Percentiles rank a stretch among this genome's conserved stretches.
Evolutionary conservation across 345 rosid species (phyloP).

Genomic region (Geranium brycei): DNA sequence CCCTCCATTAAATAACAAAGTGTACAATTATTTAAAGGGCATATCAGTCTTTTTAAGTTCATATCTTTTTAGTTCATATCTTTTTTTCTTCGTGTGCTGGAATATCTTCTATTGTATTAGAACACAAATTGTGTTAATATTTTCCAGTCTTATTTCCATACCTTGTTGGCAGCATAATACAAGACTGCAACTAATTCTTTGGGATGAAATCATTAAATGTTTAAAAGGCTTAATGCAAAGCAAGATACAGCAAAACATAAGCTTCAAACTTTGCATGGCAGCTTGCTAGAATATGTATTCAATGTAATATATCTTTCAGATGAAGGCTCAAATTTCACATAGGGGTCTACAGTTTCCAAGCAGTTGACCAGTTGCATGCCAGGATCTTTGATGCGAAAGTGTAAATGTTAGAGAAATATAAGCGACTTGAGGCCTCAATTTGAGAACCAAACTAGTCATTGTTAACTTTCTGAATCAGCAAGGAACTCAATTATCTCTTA

Average conservation of each 20-base stretch:
- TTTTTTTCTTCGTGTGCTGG: too few relatives aligned
- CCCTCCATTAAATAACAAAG: neutral
- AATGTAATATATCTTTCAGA: neutral
- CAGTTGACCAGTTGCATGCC: conserved; percentile 61
- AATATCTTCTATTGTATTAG: too few relatives aligned
- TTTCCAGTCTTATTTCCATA: conserved; percentile 12
- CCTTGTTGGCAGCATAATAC: neutral
- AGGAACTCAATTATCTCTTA: neutral
- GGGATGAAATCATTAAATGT: neutral
- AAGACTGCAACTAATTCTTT: neutral
- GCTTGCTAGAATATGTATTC: neutral
- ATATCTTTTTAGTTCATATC: too few relatives aligned
- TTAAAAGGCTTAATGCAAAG: neutral
- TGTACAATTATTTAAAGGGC: too few relatives aligned
- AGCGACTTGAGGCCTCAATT: neutral
- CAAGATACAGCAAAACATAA: neutral
- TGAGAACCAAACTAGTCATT: neutral
- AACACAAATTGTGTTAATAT: conserved; percentile 4
- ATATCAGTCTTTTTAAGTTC: too few relatives aligned
- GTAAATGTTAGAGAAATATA: neutral
- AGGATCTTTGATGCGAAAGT: neutral
- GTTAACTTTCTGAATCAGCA: neutral
- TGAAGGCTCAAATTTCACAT: conserved; percentile 2
- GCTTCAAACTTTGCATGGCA: conserved; percentile 1
- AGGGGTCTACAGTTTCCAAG: conserved; percentile 43